Conservation (phyloP, 2,329 filamentous ascomycete species). For the Eutypella sp. region DNA sequence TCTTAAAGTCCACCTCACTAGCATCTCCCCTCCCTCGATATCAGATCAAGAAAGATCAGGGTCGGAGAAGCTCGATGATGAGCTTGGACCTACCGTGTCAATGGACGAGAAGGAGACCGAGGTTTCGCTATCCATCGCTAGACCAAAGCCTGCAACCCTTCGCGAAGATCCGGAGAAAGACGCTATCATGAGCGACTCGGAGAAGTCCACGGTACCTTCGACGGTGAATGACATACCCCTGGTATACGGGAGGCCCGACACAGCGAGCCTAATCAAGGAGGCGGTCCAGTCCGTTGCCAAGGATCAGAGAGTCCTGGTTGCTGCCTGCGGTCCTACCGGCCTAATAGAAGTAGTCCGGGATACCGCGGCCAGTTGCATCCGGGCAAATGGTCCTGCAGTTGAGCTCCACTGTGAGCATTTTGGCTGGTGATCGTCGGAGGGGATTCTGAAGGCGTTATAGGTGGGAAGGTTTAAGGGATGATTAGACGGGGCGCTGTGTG, state of each 20-base stretch:
- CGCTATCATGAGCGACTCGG: conserved; percentile 5
- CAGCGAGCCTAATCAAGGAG: conserved; percentile 31
- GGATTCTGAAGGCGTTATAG: not conserved
- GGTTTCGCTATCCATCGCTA: conserved; percentile 6
- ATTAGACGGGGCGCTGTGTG: not conserved
- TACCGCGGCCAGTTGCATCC: conserved; percentile 39
- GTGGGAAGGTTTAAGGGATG: no score
- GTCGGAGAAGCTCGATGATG: no score
- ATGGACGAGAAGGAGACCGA: conserved; percentile 11
- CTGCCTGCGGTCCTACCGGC: conserved; percentile 42
- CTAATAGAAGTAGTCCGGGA: conserved; percentile 41
- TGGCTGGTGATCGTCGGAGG: conserved; percentile 31
- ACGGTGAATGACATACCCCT: conserved; percentile 23
- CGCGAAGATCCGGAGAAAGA: conserved; percentile 18
- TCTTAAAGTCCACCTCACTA: conserved; percentile 35
- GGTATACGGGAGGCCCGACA: conserved; percentile 36
- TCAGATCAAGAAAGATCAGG: no score
- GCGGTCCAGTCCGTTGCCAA: conserved; percentile 29
- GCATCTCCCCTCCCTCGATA: no score
- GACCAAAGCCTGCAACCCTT: conserved; percentile 11
- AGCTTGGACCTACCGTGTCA: no score
- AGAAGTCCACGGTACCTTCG: conserved; percentile 8
- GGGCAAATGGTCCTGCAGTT: conserved; percentile 39
- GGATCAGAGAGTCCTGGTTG: conserved; percentile 38
- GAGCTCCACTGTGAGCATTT: conserved; percentile 48